These are phyloP conservation scores for Pseudonitzschia multiseries DNA, from an alignment of 108 stramenopile genomes.

Conservation along the genomic window DNA sequence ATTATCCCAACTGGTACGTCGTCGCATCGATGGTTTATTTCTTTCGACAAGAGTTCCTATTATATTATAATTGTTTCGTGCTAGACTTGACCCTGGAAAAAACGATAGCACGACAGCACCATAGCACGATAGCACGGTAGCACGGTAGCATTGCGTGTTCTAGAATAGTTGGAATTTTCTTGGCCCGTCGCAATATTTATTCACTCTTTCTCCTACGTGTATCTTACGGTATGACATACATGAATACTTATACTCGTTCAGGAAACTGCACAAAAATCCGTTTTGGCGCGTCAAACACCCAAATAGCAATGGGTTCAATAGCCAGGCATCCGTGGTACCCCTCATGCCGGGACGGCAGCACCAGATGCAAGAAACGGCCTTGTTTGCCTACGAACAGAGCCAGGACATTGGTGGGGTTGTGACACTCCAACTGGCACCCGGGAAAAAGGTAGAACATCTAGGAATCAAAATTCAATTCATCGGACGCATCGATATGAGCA, in stretches of 20 bases:
- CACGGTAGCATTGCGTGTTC: too few relatives aligned
- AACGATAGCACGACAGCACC: too few relatives aligned
- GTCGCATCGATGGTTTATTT: background rate
- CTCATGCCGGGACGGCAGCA: slow-evolving; percentile 10
- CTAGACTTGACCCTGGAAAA: too few relatives aligned
- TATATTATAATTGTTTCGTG: too few relatives aligned
- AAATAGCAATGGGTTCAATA: background rate
- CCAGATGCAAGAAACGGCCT: slow-evolving; percentile 10
- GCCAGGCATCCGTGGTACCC: slow-evolving; percentile 24
- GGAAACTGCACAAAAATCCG: slow-evolving; percentile 64
- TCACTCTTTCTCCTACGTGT: too few relatives aligned
- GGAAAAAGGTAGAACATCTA: slow-evolving; percentile 95
- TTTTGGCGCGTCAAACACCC: slow-evolving; percentile 80
- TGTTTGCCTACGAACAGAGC: slow-evolving; percentile 55
- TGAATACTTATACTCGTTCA: background rate
- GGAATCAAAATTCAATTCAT: slow-evolving; percentile 97
- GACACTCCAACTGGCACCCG: slow-evolving; percentile 81
- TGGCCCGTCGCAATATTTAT: too few relatives aligned
- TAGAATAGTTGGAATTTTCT: too few relatives aligned
- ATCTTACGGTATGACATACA: too few relatives aligned
- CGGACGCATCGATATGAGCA: slow-evolving; percentile 94
- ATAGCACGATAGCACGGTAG: too few relatives aligned
- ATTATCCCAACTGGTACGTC: slow-evolving; percentile 79
- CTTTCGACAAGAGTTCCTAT: too few relatives aligned
- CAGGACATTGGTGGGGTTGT: slow-evolving; percentile 87